Conservation (phyloP, 1,284 basidiomycete genomes). For the Phenoliferia sp. region DNA sequence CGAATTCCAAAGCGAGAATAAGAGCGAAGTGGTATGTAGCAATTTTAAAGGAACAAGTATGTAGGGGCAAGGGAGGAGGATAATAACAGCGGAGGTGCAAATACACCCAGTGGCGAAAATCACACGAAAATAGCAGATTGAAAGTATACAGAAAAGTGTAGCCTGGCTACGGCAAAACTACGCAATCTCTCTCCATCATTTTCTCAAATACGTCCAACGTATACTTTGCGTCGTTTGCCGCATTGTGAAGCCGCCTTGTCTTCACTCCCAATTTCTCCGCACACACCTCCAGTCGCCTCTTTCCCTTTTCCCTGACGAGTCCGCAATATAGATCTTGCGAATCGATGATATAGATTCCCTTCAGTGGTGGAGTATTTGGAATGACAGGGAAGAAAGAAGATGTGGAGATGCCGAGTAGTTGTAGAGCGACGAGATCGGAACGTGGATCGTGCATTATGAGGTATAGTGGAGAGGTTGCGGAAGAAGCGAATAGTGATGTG, state of each 20-base stretch:
- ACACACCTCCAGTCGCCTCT: conserved; percentile 54
- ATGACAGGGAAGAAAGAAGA: conserved; percentile 48
- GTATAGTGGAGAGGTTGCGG: conserved; percentile 53
- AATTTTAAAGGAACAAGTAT: too few species aligned
- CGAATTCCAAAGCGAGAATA: too few species aligned
- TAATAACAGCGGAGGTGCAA: too few species aligned
- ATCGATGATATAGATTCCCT: conserved; percentile 63
- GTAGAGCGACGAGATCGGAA: conserved; percentile 66
- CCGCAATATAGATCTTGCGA: conserved; percentile 65
- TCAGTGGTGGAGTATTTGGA: background rate
- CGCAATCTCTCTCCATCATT: too few species aligned
- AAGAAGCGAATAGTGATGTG: background rate
- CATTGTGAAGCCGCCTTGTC: conserved; percentile 58
- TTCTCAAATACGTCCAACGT: conserved; percentile 21
- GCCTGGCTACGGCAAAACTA: too few species aligned
- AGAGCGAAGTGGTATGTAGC: too few species aligned
- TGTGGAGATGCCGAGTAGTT: conserved; percentile 53
- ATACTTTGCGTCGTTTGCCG: conserved; percentile 66
- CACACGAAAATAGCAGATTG: too few species aligned
- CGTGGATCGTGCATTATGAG: conserved; percentile 70
- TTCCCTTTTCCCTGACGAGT: conserved; percentile 55
- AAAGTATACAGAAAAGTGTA: too few species aligned
- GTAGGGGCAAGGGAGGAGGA: too few species aligned
- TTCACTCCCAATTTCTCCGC: conserved; percentile 59
- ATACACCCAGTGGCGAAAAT: too few species aligned